Conservation (phyloP, 169 alveolate species). For the Eimeria mitis region DNA sequence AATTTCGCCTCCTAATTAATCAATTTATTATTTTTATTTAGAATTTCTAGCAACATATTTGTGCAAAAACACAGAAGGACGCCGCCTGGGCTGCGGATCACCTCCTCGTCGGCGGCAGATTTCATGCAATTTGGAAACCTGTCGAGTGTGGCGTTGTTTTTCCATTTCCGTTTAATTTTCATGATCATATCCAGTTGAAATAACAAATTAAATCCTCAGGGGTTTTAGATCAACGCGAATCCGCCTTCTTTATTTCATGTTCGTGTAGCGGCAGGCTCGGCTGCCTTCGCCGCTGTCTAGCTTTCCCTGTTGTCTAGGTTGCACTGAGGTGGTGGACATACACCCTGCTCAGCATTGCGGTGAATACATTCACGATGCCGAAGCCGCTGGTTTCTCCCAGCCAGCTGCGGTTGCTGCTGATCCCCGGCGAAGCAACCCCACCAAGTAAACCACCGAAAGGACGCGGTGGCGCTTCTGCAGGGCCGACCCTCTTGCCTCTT, state of each 20-base stretch:
- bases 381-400: neutral
- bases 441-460: slow-evolving; percentile 6
- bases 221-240: neutral
- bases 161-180: neutral
- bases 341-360: neutral
- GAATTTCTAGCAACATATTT: neutral
- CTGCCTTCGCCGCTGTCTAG: neutral
- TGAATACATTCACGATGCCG: neutral
- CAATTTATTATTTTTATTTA: neutral
- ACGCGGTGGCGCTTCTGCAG: neutral
- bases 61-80: neutral
- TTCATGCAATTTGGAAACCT: neutral
- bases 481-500: slow-evolving; percentile 20
- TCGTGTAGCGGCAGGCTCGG: neutral
- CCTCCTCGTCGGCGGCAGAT: neutral
- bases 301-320: too few relatives aligned
- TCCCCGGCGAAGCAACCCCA: slow-evolving; percentile 29
- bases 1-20: neutral
- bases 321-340: neutral
- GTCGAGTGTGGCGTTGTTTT: neutral
- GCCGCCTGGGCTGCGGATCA: neutral
- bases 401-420: slow-evolving; percentile 18
- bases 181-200: neutral
- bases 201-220: neutral
- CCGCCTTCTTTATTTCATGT: neutral